Evolutionary conservation across 2,329 filamentous ascomycete species (phyloP), one percentile per base, ranked within the genome.

Genomic region (Xylariaceae sp.): DNA sequence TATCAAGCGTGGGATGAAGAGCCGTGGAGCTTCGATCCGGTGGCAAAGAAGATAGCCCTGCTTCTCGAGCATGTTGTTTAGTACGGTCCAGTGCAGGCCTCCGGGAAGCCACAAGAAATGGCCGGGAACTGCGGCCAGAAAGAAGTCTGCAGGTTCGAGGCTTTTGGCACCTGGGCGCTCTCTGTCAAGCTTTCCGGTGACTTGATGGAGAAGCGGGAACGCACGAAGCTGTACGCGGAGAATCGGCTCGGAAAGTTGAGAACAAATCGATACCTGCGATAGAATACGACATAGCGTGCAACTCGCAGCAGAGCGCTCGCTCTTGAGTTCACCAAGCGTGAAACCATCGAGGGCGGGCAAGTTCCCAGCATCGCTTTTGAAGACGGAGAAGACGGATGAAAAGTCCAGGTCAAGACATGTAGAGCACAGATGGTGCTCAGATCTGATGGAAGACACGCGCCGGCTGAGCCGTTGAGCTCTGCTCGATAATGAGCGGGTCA

Each of bases 161-260:
- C 13, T 4, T 16, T 33, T 15, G 4, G 7, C 6, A 11, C 14
- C 8, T 4, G 16, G 15, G 15, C 24, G 6, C 6, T 16, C 16
- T 12, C 21, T 27, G 13, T 24, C 5, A 18, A 19, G 19, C 21
- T 13, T 12, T 17, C 31, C 23, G 22, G 31, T 10, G 9, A 33
- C 11, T 4, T 33, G 31, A 10, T n/a, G 22, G 14, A 33, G 31
- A 10, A 33, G 31, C 16, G 21, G 31, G 15, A 33, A 33, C 9
- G 31, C 31, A 6, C 31, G 31, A 16, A 27, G 13, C 23, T 33
- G 22, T 15, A 26, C 12, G 5, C 16, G 15, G 13, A n/a, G 13
- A 3, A 13, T 10, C 24, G 6, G 16, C 10, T 17, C 21, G 6
- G 15, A 5, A 11, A 17, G 3, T 18, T 3, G 14, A n/a, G 22